Conservation (phyloP, 2,329 filamentous ascomycete genomes). For the Penicillium sp. region DNA sequence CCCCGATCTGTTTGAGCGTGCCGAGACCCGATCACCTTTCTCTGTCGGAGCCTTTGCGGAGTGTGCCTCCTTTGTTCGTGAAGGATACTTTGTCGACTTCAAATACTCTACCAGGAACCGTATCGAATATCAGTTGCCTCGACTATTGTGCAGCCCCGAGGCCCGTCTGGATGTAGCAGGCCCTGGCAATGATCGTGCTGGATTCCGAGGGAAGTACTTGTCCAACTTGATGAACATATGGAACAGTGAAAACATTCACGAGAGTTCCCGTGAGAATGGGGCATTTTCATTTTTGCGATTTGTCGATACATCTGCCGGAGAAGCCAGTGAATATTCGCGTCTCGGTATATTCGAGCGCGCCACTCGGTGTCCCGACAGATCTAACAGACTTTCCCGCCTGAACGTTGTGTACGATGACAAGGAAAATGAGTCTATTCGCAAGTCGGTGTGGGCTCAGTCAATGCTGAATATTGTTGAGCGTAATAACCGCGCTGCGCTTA, state of each 20-base stretch:
- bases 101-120: slow-evolving; percentile 84
- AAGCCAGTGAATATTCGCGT: slow-evolving; percentile 71
- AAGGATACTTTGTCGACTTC: slow-evolving; percentile 77
- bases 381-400: slow-evolving; percentile 66
- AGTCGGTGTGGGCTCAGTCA: slow-evolving; percentile 72
- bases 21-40: slow-evolving; percentile 85
- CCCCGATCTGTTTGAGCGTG: slow-evolving; percentile 92
- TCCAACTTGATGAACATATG: slow-evolving; percentile 88
- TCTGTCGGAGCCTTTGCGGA: slow-evolving; percentile 87
- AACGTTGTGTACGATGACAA: slow-evolving; percentile 69
- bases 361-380: slow-evolving; percentile 56
- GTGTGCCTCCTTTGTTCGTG: slow-evolving; percentile 90
- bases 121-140: slow-evolving; percentile 82
- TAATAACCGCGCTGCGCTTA: slow-evolving; percentile 66
- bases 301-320: slow-evolving; percentile 72
- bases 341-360: slow-evolving; percentile 75
- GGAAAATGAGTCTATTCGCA: slow-evolving; percentile 59
- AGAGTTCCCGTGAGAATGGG: slow-evolving; percentile 63
- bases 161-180: slow-evolving; percentile 77
- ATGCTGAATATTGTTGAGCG: slow-evolving; percentile 80
- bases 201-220: slow-evolving; percentile 78
- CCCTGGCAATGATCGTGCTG: slow-evolving; percentile 71
- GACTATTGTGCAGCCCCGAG: slow-evolving; percentile 77
- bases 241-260: slow-evolving; percentile 74
- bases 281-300: slow-evolving; percentile 92